These are phyloP conservation scores for Ammopiptanthus mongolicus DNA, from an alignment of 306 rosid species.

Conservation along the genomic window DNA sequence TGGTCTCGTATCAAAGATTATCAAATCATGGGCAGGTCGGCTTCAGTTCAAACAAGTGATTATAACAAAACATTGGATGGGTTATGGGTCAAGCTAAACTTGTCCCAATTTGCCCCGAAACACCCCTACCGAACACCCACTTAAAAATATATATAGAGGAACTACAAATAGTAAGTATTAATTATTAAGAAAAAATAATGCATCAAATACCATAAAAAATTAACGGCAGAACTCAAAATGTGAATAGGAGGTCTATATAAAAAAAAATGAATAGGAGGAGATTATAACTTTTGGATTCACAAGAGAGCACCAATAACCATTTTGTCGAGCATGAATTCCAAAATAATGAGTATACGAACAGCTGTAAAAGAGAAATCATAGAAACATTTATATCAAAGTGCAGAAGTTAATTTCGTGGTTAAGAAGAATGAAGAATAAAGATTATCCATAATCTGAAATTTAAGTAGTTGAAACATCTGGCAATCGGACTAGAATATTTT, in stretches of 20 bases:
- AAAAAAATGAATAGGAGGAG: background rate
- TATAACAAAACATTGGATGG: too few relatives aligned
- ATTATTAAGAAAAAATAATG: too few relatives aligned
- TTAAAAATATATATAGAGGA: too few relatives aligned
- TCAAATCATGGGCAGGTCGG: too few relatives aligned
- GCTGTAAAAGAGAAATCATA: constrained; percentile 7
- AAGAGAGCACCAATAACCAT: background rate
- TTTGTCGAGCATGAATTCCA: background rate
- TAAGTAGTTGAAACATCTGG: background rate
- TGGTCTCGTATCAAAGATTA: too few relatives aligned
- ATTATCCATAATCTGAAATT: background rate
- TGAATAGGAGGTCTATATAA: background rate
- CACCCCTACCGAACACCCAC: too few relatives aligned
- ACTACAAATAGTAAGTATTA: too few relatives aligned
- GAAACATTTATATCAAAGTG: background rate
- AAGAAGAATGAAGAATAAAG: background rate
- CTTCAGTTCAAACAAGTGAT: too few relatives aligned
- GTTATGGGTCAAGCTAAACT: too few relatives aligned
- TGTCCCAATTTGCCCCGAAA: too few relatives aligned
- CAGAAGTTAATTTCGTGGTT: background rate
- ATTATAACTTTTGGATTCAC: constrained; percentile 14
- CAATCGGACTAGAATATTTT: background rate
- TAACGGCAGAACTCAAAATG: background rate
- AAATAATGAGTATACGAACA: background rate
- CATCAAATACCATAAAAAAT: too few relatives aligned